Base-by-base conservation (phyloP, 2,329 filamentous ascomycete genomes). In the Trichophaea hybrida region DNA sequence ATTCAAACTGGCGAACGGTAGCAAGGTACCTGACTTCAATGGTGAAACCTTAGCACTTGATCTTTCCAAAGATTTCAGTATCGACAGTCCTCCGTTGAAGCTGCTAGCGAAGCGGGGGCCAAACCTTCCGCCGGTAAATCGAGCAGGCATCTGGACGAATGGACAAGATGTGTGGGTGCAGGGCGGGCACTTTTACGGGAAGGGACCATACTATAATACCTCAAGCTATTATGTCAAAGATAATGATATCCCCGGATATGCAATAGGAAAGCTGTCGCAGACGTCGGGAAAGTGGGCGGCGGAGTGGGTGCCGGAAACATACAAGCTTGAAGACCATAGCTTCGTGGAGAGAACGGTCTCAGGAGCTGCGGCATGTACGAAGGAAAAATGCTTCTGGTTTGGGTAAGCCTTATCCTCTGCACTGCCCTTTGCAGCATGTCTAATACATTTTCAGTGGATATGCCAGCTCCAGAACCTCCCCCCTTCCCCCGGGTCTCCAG, bases 101-200 rank as follows among this genome's bases (percentile, higher is more conserved):
- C 8, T 31, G 13, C 12, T 50, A 10, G 46, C 46, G 24, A n/a
- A 13, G 24, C 12, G 17, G 13, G 13, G 13, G 12, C 10, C 13
- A 2, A 10, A 50, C 2, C 2, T 55, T 13, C 62, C 62, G 17
- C 49, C 57, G 5, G 32, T 51, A 10, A 62, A 62, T 35, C 43
- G 60, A 2, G 59, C 58, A 13, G 57, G 57, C 4, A 12, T 62
- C n/a, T 64, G 61, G 60, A 51, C 35, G 10, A 55, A 31, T n/a
- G 59, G 61, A 31, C 6, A 44, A 34, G 37, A 31, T 6, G 40
- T 63, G 8, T 43, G 56, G 34, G 51, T 58, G n/a, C 59, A 62
- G 31, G 61, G 61, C 5, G 61, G 59, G 1, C 53, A 62, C 35
- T 64, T 62, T 32, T 62, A 62, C 15, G 43, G 50, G 24, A 24